Evolutionary conservation across 495 filamentous ascomycete genomes (phyloP).

Genomic region (Penicillium odoratum): DNA sequence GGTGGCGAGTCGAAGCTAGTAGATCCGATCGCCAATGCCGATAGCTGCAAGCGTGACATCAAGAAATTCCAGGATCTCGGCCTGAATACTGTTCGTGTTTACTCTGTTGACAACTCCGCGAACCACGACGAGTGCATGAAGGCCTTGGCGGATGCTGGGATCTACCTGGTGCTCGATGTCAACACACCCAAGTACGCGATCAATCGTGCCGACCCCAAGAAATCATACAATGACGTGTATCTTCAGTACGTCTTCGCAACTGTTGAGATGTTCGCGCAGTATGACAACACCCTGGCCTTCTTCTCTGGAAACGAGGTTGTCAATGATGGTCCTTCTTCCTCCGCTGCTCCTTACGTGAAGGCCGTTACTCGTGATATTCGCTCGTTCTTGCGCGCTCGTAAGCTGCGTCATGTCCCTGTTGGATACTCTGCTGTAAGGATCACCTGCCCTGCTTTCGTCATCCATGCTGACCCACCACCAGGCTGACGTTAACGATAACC

Average conservation of each 20-base stretch:
- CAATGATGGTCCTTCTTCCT: conserved; percentile 75
- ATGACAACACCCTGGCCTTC: conserved; percentile 89
- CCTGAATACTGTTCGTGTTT: conserved; percentile 89
- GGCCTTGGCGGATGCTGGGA: conserved; percentile 76
- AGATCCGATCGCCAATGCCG: conserved; percentile 77
- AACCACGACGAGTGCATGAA: conserved; percentile 86
- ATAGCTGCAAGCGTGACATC: conserved; percentile 79
- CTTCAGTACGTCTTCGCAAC: conserved; percentile 93
- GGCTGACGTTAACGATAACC: conserved; percentile 77
- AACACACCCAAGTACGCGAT: conserved; percentile 79
- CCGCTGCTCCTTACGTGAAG: conserved; percentile 84
- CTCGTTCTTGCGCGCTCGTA: conserved; percentile 74
- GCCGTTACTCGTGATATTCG: conserved; percentile 90
- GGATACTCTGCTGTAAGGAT: conserved; percentile 73
- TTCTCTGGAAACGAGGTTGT: conserved; percentile 98
- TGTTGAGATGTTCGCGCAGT: conserved; percentile 82
- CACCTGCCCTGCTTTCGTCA: background rate
- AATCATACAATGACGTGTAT: conserved; percentile 89
- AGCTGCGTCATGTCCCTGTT: conserved; percentile 79
- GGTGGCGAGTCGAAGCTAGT: conserved; percentile 75
- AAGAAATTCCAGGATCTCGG: conserved; percentile 79
- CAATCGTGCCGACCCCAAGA: conserved; percentile 70
- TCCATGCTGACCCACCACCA: background rate
- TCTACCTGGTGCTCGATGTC: conserved; percentile 88
- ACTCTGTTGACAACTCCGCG: conserved; percentile 85